These are phyloP conservation scores for Mortierella sp. DNA, from an alignment of 371 early-diverging fungal species.

Conservation along the genomic window DNA sequence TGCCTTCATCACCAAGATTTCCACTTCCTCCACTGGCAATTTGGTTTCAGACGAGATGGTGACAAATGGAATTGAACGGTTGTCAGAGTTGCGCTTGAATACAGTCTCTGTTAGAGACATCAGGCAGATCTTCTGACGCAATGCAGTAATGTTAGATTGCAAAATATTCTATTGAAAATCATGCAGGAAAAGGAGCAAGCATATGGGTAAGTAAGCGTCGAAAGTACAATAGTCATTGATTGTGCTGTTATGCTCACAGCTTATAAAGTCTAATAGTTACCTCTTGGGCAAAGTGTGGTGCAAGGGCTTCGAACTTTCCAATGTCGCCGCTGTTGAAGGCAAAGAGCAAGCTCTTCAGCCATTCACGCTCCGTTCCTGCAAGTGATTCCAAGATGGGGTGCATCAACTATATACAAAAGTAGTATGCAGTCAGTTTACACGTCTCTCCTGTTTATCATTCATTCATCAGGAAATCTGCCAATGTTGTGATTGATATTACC, in stretches of 20 bases:
- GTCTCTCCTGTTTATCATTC: background rate
- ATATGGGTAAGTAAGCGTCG: background rate
- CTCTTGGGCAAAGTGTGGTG: constrained; percentile 79
- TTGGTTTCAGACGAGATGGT: constrained; percentile 91
- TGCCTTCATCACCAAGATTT: constrained; percentile 98
- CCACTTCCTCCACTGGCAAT: constrained; percentile 90
- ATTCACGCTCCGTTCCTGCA: constrained; percentile 83
- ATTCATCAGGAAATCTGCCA: background rate
- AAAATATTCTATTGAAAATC: constrained; percentile 62
- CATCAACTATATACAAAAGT: constrained; percentile 75
- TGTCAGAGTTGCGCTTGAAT: constrained; percentile 88
- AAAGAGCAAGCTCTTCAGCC: constrained; percentile 88
- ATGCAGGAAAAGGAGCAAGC: background rate
- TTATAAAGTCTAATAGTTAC: constrained; percentile 51
- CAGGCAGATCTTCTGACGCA: constrained; percentile 95
- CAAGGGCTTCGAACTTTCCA: constrained; percentile 89
- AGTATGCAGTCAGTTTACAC: background rate
- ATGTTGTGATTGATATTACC: constrained; percentile 61
- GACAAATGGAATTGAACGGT: constrained; percentile 85
- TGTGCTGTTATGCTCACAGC: background rate
- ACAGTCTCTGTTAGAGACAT: constrained; percentile 97
- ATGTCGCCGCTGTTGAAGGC: constrained; percentile 97
- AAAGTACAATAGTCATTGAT: background rate
- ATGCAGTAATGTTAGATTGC: constrained; percentile 75
- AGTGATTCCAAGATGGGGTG: constrained; percentile 94